Evolutionary conservation across 495 filamentous ascomycete genomes (phyloP).

Genomic region (Lophiostoma macrostomum): DNA sequence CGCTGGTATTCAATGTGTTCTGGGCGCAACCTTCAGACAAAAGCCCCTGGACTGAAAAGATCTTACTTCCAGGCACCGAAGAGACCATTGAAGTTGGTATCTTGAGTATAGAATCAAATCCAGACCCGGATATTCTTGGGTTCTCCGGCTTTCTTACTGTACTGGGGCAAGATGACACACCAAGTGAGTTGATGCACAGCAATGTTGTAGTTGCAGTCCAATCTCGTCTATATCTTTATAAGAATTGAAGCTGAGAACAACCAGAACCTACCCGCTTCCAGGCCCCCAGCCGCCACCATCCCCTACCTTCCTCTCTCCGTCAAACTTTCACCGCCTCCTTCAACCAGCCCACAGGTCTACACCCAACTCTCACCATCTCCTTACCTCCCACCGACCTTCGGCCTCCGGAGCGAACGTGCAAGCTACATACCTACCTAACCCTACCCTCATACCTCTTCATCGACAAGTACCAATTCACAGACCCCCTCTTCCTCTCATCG

Average conservation of each 20-base stretch:
- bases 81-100: conserved; percentile 76
- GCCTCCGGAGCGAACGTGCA: conserved; percentile 52
- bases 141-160: conserved; percentile 78
- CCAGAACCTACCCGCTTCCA: conserved; percentile 75
- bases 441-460: conserved; percentile 81
- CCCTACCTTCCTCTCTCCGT: conserved; percentile 44
- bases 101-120: conserved; percentile 62
- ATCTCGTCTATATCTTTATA: no score
- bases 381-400: conserved; percentile 40
- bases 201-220: no score
- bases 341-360: conserved; percentile 71
- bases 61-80: conserved; percentile 41
- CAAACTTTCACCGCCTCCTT: conserved; percentile 53
- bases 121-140: conserved; percentile 67
- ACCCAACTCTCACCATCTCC: conserved; percentile 65
- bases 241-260: background rate
- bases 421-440: conserved; percentile 78
- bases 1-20: conserved; percentile 58
- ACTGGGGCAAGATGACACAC: conserved; percentile 67
- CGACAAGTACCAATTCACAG: conserved; percentile 80
- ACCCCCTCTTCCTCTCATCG: conserved; percentile 67
- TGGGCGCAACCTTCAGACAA: conserved; percentile 53
- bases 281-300: conserved; percentile 84
- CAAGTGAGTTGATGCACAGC: conserved; percentile 52
- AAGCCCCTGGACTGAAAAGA: conserved; percentile 51